Evolutionary conservation across 805 yeast species (phyloP).

Genomic region (Spathaspora boniae): DNA sequence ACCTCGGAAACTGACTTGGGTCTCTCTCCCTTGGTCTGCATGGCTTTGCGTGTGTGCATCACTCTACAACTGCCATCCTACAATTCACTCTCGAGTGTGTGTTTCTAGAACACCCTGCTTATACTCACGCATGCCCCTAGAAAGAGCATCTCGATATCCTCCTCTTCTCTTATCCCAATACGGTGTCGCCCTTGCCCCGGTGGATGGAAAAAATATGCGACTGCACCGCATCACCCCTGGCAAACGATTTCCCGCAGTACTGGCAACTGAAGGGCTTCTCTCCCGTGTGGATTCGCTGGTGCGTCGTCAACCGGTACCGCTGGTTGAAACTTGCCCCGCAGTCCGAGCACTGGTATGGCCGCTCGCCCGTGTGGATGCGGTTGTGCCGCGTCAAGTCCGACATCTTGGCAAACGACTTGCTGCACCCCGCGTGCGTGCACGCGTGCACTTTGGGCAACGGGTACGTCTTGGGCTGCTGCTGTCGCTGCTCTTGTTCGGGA

Average conservation of each 20-base stretch:
- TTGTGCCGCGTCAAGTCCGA: slow-evolving; percentile 15
- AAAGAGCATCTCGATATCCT: no score
- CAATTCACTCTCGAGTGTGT: no score
- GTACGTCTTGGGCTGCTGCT: slow-evolving; percentile 1
- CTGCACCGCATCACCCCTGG: slow-evolving; percentile 23
- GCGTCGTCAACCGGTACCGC: slow-evolving; percentile 21
- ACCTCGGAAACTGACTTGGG: no score
- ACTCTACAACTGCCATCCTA: no score
- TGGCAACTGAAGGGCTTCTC: slow-evolving; percentile 20
- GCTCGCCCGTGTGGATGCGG: slow-evolving; percentile 16
- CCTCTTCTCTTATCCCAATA: no score
- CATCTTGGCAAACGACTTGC: slow-evolving; percentile 14
- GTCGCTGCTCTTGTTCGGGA: neutral
- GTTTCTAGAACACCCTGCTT: no score
- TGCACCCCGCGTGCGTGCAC: slow-evolving; percentile 15
- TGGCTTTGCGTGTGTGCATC: no score
- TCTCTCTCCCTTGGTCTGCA: no score
- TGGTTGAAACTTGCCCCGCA: slow-evolving; percentile 18
- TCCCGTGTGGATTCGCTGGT: slow-evolving; percentile 21
- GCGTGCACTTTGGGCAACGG: slow-evolving; percentile 8
- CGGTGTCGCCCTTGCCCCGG: slow-evolving; percentile 12
- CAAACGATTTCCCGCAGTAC: slow-evolving; percentile 20
- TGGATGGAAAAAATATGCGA: slow-evolving; percentile 20
- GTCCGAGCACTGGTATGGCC: slow-evolving; percentile 15
- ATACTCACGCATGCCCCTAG: no score